A percentile compares a stretch with the other conserved stretches of the same genome.
phyloP scores from a whole-genome alignment of 768 basidiomycete genomes.

The Tulasnella sp. region DNA sequence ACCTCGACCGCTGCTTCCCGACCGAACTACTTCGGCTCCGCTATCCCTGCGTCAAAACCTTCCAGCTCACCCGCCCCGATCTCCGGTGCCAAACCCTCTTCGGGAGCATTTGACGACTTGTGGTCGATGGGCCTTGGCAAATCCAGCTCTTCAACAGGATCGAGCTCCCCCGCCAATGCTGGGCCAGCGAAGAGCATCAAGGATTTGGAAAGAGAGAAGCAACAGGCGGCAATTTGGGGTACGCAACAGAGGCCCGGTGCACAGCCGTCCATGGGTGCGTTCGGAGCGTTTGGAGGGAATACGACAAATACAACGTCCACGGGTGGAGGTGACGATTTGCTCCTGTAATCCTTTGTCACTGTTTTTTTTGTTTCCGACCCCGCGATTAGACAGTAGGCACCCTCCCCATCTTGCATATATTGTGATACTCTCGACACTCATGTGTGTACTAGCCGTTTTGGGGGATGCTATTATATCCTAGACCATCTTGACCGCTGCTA shows the following conservation, averaged over 20 bases:
- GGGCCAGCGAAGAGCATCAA: slow-evolving; percentile 61
- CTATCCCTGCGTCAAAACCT: neutral
- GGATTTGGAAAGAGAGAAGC: slow-evolving; percentile 84
- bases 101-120: slow-evolving; percentile 75
- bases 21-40: slow-evolving; percentile 8
- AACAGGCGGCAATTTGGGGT: slow-evolving; percentile 75
- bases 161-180: slow-evolving; percentile 22
- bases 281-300: slow-evolving; percentile 6
- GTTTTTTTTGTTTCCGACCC: too few relatives aligned
- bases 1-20: neutral
- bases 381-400: too few relatives aligned
- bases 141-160: slow-evolving; percentile 30
- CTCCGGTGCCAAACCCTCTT: slow-evolving; percentile 24
- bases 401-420: too few relatives aligned
- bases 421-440: too few relatives aligned
- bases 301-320: slow-evolving; percentile 11
- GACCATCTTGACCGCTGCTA: too few relatives aligned
- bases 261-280: slow-evolving; percentile 9
- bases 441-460: too few relatives aligned
- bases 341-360: slow-evolving; percentile 31
- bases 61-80: neutral
- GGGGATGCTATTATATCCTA: too few relatives aligned
- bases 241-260: slow-evolving; percentile 8
- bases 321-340: slow-evolving; percentile 36
- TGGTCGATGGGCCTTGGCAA: slow-evolving; percentile 71